A percentile compares a stretch with the other conserved stretches of the same genome.
Conservation (phyloP, 2,329 filamentous ascomycete genomes). For the Paramyrothecium sp. region DNA sequence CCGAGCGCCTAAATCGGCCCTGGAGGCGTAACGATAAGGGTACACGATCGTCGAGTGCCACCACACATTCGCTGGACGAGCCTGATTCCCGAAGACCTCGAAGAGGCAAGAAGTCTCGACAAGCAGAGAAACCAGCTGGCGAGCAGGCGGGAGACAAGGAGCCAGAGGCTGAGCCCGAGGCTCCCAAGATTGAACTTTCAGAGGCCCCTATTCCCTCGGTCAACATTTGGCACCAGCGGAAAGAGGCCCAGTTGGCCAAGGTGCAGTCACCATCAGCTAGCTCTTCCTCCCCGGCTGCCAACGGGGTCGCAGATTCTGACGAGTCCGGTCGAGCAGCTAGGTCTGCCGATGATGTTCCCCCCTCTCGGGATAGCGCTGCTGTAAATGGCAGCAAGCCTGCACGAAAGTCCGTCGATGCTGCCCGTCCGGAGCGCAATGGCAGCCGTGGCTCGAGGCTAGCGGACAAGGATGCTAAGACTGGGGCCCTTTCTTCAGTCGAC, state of each 20-base stretch:
- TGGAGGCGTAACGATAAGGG: slow-evolving; percentile 42
- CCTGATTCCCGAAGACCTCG: slow-evolving; percentile 42
- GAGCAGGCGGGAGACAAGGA: slow-evolving; percentile 61
- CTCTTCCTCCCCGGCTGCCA: slow-evolving; percentile 36
- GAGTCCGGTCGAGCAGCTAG: slow-evolving; percentile 37
- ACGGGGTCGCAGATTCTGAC: slow-evolving; percentile 20
- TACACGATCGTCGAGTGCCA: slow-evolving; percentile 61
- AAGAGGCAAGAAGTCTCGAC: slow-evolving; percentile 61
- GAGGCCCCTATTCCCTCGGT: slow-evolving; percentile 81
- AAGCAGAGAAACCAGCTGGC: slow-evolving; percentile 37
- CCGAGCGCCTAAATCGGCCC: slow-evolving; percentile 35
- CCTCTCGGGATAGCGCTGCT: slow-evolving; percentile 19
- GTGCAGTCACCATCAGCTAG: slow-evolving; percentile 31
- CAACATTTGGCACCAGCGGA: slow-evolving; percentile 85
- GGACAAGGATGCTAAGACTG: slow-evolving; percentile 40
- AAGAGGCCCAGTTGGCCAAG: slow-evolving; percentile 61
- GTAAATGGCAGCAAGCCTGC: slow-evolving; percentile 39
- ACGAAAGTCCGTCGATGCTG: slow-evolving; percentile 40
- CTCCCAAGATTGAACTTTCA: slow-evolving; percentile 64
- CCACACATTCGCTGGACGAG: slow-evolving; percentile 67
- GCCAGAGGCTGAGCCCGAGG: slow-evolving; percentile 39
- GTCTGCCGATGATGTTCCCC: slow-evolving; percentile 16
- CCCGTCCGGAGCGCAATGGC: slow-evolving; percentile 39
- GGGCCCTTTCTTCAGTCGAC: slow-evolving; percentile 61
- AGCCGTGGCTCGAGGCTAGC: slow-evolving; percentile 45